Evolutionary conservation across 1,284 basidiomycete species (phyloP).

Genomic region (Salmacisia buchloeana): DNA sequence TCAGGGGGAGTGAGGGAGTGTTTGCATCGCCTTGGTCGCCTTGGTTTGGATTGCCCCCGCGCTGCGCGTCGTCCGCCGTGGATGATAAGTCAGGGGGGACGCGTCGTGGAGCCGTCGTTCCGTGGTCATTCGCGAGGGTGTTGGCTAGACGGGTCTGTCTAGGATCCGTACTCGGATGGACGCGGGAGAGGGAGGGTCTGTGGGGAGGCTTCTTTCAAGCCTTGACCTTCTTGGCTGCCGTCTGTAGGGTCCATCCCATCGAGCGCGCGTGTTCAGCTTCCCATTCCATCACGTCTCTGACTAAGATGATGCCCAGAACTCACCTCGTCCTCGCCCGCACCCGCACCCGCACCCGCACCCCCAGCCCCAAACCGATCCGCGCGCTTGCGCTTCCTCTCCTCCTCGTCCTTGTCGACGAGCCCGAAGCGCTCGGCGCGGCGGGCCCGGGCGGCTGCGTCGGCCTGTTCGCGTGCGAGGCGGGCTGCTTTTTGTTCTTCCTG

Average conservation of each 20-base stretch:
- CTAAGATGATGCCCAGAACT: not conserved
- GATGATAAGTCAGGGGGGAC: too few species aligned
- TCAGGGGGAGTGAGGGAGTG: too few species aligned
- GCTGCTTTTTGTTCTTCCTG: constrained; percentile 22
- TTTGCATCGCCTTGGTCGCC: too few species aligned
- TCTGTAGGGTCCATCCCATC: not conserved
- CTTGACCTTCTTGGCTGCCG: constrained; percentile 15
- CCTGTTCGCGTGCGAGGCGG: constrained; percentile 16
- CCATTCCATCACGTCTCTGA: constrained; percentile 9
- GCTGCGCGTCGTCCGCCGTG: too few species aligned
- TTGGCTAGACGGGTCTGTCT: too few species aligned
- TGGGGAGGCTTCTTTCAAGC: constrained; percentile 15
- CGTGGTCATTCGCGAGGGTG: too few species aligned
- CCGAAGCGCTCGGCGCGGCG: constrained; percentile 39
- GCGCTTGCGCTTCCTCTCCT: constrained; percentile 27
- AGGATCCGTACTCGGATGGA: too few species aligned
- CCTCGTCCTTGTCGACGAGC: constrained; percentile 16
- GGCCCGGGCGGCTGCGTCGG: constrained; percentile 27
- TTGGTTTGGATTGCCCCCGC: too few species aligned
- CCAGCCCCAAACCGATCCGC: constrained; percentile 13
- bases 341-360: not conserved
- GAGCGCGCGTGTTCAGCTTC: constrained; percentile 11
- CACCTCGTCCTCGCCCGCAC: constrained; percentile 9
- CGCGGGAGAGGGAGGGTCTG: too few species aligned
- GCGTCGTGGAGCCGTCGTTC: too few species aligned